A percentile compares a stretch with the other conserved stretches of the same genome.
Conservation (phyloP, 2,329 filamentous ascomycete genomes). For the Mycogone perniciosa region DNA sequence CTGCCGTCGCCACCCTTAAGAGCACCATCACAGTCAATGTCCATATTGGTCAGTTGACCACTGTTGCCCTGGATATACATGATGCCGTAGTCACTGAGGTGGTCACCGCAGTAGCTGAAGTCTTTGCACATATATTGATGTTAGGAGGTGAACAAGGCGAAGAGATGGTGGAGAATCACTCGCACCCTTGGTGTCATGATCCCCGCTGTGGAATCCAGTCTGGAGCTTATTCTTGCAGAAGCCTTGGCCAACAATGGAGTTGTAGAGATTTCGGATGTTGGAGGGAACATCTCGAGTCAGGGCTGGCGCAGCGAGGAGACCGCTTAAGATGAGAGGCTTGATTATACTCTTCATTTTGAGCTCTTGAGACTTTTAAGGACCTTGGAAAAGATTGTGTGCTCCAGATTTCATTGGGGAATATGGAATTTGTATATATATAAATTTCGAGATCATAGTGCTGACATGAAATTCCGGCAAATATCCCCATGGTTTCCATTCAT, state of each 20-base stretch:
- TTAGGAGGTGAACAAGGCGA: neutral
- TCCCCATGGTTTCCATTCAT: no score
- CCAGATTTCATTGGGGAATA: neutral
- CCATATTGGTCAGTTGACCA: slow-evolving; percentile 21
- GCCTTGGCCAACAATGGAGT: slow-evolving; percentile 23
- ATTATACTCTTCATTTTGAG: slow-evolving; percentile 9
- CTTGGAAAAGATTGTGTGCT: neutral
- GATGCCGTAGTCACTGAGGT: slow-evolving; percentile 28
- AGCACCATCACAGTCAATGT: slow-evolving; percentile 49
- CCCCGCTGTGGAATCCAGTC: slow-evolving; percentile 27
- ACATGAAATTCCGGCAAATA: no score
- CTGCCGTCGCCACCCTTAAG: slow-evolving; percentile 25
- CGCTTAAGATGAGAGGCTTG: slow-evolving; percentile 1
- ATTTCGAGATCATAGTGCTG: no score
- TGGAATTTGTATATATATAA: neutral
- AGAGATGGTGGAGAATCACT: neutral
- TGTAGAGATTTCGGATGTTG: slow-evolving; percentile 26
- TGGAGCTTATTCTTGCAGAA: slow-evolving; percentile 25
- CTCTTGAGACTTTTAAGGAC: neutral
- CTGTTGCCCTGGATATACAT: slow-evolving; percentile 40
- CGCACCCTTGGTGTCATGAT: slow-evolving; percentile 22
- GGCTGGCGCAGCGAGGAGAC: slow-evolving; percentile 7
- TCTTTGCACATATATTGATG: neutral
- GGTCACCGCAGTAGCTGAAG: slow-evolving; percentile 36
- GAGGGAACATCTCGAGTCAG: slow-evolving; percentile 19